Evolutionary conservation across 164 flowering plant species (phyloP), one percentile per base, ranked within the genome.

Genomic region (Macadamia integrifolia): DNA sequence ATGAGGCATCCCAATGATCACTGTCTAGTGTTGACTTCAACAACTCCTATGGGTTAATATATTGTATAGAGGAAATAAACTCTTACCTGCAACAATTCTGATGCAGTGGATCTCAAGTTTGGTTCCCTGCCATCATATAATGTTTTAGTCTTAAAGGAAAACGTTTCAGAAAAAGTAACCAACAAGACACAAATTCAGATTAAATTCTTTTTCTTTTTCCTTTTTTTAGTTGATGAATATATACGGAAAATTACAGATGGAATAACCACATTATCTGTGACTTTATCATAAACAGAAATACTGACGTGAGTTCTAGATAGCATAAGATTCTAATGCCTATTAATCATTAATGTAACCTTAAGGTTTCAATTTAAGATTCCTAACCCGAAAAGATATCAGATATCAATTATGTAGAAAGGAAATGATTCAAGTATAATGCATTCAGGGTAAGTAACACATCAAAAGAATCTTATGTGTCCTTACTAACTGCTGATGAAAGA

Each of bases 81-180:
- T 17, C 58, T 35, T 43, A 88, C 93, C 90, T 86, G 83, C 43
- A 88, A 75, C 76, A 88, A 71, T 42, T 82, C 89, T n/a, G 89
- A 80, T 69, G 93, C 91, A 78, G 87, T 58, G 23, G 86, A 68
- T 77, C 57, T 53, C 57, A 53, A 53, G 67, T 81, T 60, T 69
- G 90, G 87, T 76, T 88, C 93, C 86, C 93, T 88, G 85, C 68
- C 66, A 75, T 10, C 55, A 73, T 18, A 61, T 49, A 52, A 56
- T 42, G 58, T 70, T 23, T 23, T 32, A 66, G 66, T 66, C n/a
- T 52, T 11, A 13, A 30, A 58, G 15, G 4, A 48, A 55, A 59
- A 44, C n/a, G 7, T 8, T 46, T 11, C 40, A 35, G 1, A 65
- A 15, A 62, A 29, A 44, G 17, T 49, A 58, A 23, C 42, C 40